Base-by-base conservation (phyloP, 441 rosid species). In the Aquilaria agallochum region DNA sequence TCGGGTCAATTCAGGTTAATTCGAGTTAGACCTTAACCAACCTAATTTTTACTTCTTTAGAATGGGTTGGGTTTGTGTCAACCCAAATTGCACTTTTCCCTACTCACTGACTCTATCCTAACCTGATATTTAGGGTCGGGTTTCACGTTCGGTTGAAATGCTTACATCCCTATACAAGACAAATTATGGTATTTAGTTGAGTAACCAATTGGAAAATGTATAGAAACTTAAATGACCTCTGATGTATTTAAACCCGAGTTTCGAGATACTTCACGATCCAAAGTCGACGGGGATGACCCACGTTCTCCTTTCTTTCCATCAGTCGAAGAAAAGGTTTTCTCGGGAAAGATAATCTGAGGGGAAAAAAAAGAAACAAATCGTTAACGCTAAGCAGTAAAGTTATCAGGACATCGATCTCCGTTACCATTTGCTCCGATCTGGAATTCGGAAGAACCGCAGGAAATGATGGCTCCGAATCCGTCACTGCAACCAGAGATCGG, bases 401-500 rank as follows among this genome's bases (percentile, higher is more conserved):
- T 57, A 53, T 66, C 14, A 53, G 57, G 58, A 45, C 31, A 70
- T 44, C 9, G 55, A 31, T 49, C 10, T 52, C 9, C 60, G 7
- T 9, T 53, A 2, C 45, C 45, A 30, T 27, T 30, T 34, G 30
- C 58, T 56, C 30, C 14, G 33, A 58, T 62, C 61, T 56, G 50
- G 58, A 65, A 60, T 68, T 56, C 60, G 8, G 13, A 1, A 45
- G 1, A 34, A 11, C 27, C 8, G 45, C 45, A 51, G 55, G 33
- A 31, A 9, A 62, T 31, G 64, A 82, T 82, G 89, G 83, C 84
- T 60, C 80, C 76, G 47, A 80, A 83, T 81, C 85, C 86, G 56
- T 76, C 84, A 20, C 80, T 91, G 49, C 72, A 64, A 60, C 80
- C 86, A 42, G 84, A 86, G 90, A 92, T 95, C 78, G 97, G 98